A percentile compares a stretch with the other conserved stretches of the same genome.
These are phyloP conservation scores for Cicer chorassanicum DNA, from an alignment of 306 rosid species.

Conservation along the genomic window DNA sequence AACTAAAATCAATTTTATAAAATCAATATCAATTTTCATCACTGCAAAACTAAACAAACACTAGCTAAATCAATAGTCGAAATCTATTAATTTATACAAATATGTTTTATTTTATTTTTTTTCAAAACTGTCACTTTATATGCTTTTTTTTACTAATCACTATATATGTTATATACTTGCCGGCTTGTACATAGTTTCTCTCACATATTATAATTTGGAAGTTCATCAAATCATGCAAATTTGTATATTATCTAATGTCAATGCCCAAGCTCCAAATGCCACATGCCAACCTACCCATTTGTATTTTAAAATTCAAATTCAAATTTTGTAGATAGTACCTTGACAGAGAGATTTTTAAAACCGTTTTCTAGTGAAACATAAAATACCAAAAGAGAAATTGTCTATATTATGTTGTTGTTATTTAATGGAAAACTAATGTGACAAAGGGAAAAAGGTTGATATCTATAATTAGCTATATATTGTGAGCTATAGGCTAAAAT, in stretches of 20 bases:
- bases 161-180: background rate
- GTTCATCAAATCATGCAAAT: background rate
- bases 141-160: no score
- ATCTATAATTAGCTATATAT: constrained; percentile 3
- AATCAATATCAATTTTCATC: no score
- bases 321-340: constrained; percentile 38
- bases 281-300: constrained; percentile 17
- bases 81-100: no score
- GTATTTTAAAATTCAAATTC: constrained; percentile 43
- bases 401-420: constrained; percentile 10
- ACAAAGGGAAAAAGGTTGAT: constrained; percentile 16
- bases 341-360: constrained; percentile 12
- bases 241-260: background rate
- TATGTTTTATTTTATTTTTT: no score
- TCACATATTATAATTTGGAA: background rate
- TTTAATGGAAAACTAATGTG: constrained; percentile 29
- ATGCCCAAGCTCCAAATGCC: constrained; percentile 38
- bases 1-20: no score
- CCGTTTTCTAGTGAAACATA: constrained; percentile 4
- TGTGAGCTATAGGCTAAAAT: constrained; percentile 19
- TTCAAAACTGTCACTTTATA: no score
- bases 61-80: no score
- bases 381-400: constrained; percentile 25
- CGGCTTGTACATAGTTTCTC: constrained; percentile 20
- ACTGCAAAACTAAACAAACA: no score